These are phyloP conservation scores for Daldinia bambusicola DNA, from an alignment of 495 filamentous ascomycete species.

Conservation along the genomic window DNA sequence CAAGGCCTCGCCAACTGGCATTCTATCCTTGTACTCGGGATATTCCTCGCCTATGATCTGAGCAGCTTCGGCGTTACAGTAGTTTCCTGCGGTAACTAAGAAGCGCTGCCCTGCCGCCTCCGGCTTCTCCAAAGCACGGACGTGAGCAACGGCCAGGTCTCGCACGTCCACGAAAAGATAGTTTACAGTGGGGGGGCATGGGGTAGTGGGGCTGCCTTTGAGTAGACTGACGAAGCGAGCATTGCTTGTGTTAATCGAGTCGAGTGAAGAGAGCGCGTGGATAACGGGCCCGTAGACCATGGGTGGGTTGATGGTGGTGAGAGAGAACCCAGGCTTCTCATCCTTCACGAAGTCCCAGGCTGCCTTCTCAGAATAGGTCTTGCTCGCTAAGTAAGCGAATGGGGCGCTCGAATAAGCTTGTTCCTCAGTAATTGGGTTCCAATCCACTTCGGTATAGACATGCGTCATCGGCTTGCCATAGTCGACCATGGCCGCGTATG, in stretches of 20 bases:
- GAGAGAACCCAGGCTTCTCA: background rate
- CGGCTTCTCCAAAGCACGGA: constrained; percentile 1
- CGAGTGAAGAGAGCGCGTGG: background rate
- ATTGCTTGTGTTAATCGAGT: background rate
- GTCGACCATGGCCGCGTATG: constrained; percentile 1
- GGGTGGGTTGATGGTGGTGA: constrained; percentile 5
- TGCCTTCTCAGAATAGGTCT: constrained; percentile 4
- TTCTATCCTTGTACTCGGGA: background rate
- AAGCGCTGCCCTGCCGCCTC: constrained; percentile 1
- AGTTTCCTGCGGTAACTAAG: constrained; percentile 2
- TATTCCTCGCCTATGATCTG: constrained; percentile 4
- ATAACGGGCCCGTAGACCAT: constrained; percentile 1
- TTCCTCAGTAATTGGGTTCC: constrained; percentile 4
- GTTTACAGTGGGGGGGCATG: background rate
- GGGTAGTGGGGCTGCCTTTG: background rate
- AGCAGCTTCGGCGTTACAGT: background rate
- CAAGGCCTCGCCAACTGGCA: constrained; percentile 2
- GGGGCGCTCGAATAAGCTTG: constrained; percentile 1
- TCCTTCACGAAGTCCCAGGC: background rate
- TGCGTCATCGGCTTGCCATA: constrained; percentile 1
- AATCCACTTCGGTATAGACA: constrained; percentile 1
- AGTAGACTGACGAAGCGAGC: constrained; percentile 1
- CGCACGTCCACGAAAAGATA: constrained; percentile 4
- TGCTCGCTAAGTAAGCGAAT: background rate
- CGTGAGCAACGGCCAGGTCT: background rate